phyloP scores from a whole-genome alignment of 345 rosid genomes.

The Crucihimalaya himalaica region DNA sequence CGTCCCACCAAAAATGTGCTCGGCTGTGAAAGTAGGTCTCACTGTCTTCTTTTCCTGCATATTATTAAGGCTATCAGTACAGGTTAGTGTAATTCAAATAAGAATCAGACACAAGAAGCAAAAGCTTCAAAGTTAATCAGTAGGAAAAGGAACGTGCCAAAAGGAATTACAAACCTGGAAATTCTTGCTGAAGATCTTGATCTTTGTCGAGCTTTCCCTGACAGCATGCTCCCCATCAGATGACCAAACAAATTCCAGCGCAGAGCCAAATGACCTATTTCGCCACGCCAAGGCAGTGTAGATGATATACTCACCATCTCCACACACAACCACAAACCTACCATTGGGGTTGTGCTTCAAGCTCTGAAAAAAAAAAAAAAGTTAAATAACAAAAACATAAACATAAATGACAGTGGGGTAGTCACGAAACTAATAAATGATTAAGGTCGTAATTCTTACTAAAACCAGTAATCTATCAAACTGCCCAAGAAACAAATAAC shows the following conservation, averaged over 20 bases:
- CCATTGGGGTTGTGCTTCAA: constrained; percentile 96
- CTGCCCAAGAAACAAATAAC: constrained; percentile 6
- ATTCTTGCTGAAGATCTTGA: constrained; percentile 85
- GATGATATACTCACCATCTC: constrained; percentile 97
- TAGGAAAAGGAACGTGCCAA: constrained; percentile 6
- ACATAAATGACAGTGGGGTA: constrained; percentile 12
- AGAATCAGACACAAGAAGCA: not conserved
- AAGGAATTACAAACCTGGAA: constrained; percentile 69
- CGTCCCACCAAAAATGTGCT: constrained; percentile 83
- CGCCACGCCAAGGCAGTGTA: constrained; percentile 99
- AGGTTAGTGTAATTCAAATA: constrained; percentile 4
- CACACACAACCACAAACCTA: constrained; percentile 96
- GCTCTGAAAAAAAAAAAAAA: constrained; percentile 55
- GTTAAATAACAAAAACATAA: constrained; percentile 17
- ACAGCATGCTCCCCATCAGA: constrained; percentile 97
- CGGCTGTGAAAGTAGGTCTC: constrained; percentile 88
- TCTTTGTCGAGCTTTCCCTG: constrained; percentile 90
- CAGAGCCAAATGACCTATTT: constrained; percentile 96
- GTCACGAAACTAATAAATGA: constrained; percentile 4
- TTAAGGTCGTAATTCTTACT: constrained; percentile 4
- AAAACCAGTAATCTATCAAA: constrained; percentile 20
- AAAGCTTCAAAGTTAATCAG: not conserved
- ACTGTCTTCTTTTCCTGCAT: constrained; percentile 87
- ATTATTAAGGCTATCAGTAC: constrained; percentile 23
- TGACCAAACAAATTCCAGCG: constrained; percentile 93